Percentiles rank a stretch among this genome's conserved stretches.
Conservation (phyloP, 2,329 filamentous ascomycete genomes). For the Aureobasidium musti region DNA sequence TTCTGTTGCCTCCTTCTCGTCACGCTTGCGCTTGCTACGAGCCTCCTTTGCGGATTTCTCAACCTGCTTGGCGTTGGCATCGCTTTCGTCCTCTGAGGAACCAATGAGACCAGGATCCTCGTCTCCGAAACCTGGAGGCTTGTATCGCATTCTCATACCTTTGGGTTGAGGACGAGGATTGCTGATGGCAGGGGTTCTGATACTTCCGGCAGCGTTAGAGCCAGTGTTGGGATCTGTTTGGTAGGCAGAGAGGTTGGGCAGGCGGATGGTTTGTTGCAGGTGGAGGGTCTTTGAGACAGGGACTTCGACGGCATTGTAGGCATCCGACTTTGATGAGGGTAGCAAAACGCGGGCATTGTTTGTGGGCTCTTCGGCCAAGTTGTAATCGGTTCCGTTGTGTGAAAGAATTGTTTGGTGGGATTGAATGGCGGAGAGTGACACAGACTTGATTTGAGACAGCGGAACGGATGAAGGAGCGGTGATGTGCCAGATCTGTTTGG, state of each 20-base stretch:
- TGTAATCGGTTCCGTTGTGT: slow-evolving; percentile 65
- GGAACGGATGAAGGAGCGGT: slow-evolving; percentile 69
- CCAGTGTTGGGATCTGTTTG: slow-evolving; percentile 47
- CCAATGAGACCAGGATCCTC: slow-evolving; percentile 49
- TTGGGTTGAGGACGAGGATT: slow-evolving; percentile 65
- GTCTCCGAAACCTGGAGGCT: slow-evolving; percentile 62
- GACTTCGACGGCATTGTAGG: slow-evolving; percentile 45
- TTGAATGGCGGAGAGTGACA: slow-evolving; percentile 62
- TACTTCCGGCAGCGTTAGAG: slow-evolving; percentile 45
- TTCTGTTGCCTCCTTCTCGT: slow-evolving; percentile 39
- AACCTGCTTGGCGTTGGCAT: slow-evolving; percentile 31
- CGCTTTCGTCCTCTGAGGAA: slow-evolving; percentile 48
- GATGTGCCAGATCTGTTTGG: slow-evolving; percentile 81
- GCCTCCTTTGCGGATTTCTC: slow-evolving; percentile 31
- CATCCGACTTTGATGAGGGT: slow-evolving; percentile 33
- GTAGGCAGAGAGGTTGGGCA: slow-evolving; percentile 49
- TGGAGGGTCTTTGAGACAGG: slow-evolving; percentile 63
- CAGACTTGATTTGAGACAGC: slow-evolving; percentile 65
- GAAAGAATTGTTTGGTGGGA: slow-evolving; percentile 59
- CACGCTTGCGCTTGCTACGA: slow-evolving; percentile 45
- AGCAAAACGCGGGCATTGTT: slow-evolving; percentile 34
- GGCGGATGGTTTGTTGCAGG: slow-evolving; percentile 62
- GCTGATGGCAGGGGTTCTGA: slow-evolving; percentile 54
- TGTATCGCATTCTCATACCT: slow-evolving; percentile 67
- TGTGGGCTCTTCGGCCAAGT: slow-evolving; percentile 33